Evolutionary conservation across 768 basidiomycete genomes (phyloP).

Genomic region (Termitomyces eurrhizus): DNA sequence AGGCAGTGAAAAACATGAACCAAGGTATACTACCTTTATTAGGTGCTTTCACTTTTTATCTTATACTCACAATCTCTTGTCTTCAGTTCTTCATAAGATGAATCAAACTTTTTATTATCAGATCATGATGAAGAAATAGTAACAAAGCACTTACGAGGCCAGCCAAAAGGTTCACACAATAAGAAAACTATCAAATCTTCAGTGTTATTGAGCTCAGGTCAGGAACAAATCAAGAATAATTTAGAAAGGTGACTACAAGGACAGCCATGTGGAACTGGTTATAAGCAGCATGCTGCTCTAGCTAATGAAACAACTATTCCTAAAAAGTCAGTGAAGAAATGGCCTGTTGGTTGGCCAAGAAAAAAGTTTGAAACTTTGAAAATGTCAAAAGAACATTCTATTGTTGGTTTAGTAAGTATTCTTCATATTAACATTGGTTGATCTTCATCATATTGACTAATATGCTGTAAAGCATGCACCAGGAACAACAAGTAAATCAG

Average conservation of each 20-base stretch:
- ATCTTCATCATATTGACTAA: background rate
- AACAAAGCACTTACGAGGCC: background rate
- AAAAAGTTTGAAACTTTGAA: background rate
- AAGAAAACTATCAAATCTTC: background rate
- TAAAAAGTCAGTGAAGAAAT: background rate
- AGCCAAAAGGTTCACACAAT: background rate
- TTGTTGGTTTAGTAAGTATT: background rate
- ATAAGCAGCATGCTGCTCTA: background rate
- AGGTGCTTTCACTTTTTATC: too few relatives aligned
- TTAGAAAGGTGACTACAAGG: background rate
- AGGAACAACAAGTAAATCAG: background rate
- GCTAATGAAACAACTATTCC: too few relatives aligned
- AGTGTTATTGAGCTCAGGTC: too few relatives aligned
- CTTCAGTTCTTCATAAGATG: too few relatives aligned
- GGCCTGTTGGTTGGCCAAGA: background rate
- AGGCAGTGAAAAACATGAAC: too few relatives aligned
- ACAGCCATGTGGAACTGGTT: background rate
- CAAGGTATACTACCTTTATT: too few relatives aligned
- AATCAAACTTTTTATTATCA: too few relatives aligned
- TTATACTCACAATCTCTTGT: too few relatives aligned
- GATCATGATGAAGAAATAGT: too few relatives aligned
- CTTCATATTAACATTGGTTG: background rate
- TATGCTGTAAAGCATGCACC: too few relatives aligned
- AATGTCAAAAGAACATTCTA: background rate
- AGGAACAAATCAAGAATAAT: too few relatives aligned